These are phyloP conservation scores for Kodamaea kaohsiungensis DNA, from an alignment of 805 yeast genomes.

Conservation along the genomic window DNA sequence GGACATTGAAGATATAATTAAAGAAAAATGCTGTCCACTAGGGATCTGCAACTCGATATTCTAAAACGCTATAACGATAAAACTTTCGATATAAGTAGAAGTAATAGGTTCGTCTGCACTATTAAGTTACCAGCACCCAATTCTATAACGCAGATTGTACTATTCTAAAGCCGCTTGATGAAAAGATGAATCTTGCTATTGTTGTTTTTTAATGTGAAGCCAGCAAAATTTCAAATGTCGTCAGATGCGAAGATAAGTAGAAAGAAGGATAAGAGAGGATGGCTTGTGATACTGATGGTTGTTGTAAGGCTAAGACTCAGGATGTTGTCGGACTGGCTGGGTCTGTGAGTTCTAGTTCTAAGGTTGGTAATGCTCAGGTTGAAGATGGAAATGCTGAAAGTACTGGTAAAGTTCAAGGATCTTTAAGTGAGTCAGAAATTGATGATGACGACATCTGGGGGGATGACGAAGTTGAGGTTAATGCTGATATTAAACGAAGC, in stretches of 20 bases:
- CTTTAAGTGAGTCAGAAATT: neutral
- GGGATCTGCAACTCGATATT: neutral
- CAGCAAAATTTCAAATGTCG: conserved; percentile 4
- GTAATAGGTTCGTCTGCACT: neutral
- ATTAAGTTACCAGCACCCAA: conserved; percentile 23
- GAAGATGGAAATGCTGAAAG: neutral
- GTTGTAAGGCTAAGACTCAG: neutral
- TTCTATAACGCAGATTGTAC: conserved; percentile 2
- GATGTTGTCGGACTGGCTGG: neutral
- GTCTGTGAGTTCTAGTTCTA: neutral
- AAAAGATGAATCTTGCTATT: conserved; percentile 1
- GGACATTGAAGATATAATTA: conserved; percentile 26
- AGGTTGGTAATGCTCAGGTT: too few species aligned
- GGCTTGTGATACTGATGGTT: conserved; percentile 3
- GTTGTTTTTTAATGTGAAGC: conserved; percentile 1
- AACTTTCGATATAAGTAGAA: neutral
- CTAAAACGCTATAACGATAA: neutral
- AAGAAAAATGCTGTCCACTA: neutral
- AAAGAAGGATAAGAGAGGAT: neutral
- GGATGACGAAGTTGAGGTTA: conserved; percentile 25
- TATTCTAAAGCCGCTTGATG: neutral
- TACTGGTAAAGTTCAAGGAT: neutral
- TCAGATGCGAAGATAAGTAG: neutral
- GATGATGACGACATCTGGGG: conserved; percentile 32
- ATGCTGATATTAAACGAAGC: conserved; percentile 47